A percentile compares a stretch with the other conserved stretches of the same genome.
These are phyloP conservation scores for Corylus avellana DNA, from an alignment of 306 rosid species.

Conservation along the genomic window DNA sequence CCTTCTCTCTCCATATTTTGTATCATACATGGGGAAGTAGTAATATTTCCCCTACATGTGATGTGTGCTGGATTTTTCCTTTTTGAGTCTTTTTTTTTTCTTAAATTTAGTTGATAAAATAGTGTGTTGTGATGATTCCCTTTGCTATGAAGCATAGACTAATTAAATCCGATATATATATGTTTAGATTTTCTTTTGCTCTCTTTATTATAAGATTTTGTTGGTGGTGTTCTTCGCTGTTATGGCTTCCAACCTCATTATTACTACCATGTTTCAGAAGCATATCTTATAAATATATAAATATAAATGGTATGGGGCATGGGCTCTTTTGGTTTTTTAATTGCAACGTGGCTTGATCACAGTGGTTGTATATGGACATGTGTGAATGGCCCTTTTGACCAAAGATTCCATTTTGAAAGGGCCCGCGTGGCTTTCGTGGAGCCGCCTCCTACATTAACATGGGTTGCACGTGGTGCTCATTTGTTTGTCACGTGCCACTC, in stretches of 20 bases:
- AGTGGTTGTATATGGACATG: constrained; percentile 21
- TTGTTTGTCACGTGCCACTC: constrained; percentile 48
- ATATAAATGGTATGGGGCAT: constrained; percentile 27
- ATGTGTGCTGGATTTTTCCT: constrained; percentile 51
- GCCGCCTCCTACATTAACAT: constrained; percentile 41
- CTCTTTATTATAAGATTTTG: constrained; percentile 28
- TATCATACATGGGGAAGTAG: constrained; percentile 66
- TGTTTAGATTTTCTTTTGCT: constrained; percentile 20
- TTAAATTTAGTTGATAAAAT: constrained; percentile 38
- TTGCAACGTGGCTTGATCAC: constrained; percentile 19
- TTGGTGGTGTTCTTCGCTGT: constrained; percentile 14
- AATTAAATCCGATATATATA: constrained; percentile 38
- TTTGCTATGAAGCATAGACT: constrained; percentile 51
- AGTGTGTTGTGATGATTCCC: constrained; percentile 63
- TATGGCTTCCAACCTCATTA: constrained; percentile 33
- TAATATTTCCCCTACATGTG: constrained; percentile 50
- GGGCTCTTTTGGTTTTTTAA: constrained; percentile 23
- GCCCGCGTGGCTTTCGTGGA: constrained; percentile 30
- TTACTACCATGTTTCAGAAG: constrained; percentile 53
- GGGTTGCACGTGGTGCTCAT: constrained; percentile 52
- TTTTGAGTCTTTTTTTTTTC: constrained; percentile 21
- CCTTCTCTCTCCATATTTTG: constrained; percentile 41
- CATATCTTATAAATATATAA: not conserved
- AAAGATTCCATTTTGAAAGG: constrained; percentile 17
- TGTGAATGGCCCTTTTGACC: constrained; percentile 30